Conservation (phyloP, 306 rosid genomes). For the Castanea sativa region DNA sequence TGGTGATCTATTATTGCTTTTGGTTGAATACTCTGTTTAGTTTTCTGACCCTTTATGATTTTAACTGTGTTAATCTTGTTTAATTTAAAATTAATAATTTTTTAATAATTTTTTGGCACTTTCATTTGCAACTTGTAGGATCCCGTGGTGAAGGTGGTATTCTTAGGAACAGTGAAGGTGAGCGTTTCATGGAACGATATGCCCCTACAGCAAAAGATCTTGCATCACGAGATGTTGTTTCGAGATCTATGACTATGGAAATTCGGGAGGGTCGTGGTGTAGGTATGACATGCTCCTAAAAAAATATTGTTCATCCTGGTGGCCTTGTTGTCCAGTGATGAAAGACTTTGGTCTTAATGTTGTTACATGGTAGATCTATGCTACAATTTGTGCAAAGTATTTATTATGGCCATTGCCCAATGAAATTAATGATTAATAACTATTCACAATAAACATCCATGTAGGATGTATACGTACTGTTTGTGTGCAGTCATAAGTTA, state of each 20-base stretch:
- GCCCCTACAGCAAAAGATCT: slow-evolving; percentile 99
- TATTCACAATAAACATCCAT: neutral
- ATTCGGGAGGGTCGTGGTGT: slow-evolving; percentile 98
- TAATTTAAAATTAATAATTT: neutral
- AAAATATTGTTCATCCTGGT: neutral
- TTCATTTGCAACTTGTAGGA: slow-evolving; percentile 51
- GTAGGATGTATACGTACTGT: neutral
- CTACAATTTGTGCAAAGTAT: neutral
- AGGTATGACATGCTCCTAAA: slow-evolving; percentile 47
- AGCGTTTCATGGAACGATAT: slow-evolving; percentile 96
- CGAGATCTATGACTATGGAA: slow-evolving; percentile 98
- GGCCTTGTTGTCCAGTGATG: neutral
- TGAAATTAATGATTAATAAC: neutral
- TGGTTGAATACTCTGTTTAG: slow-evolving; percentile 5
- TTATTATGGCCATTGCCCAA: neutral
- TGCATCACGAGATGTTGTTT: slow-evolving; percentile 96
- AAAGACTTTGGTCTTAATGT: neutral
- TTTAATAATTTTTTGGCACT: slow-evolving; percentile 18
- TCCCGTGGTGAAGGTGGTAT: slow-evolving; percentile 99
- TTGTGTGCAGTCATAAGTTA: neutral
- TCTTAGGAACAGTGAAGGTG: slow-evolving; percentile 94
- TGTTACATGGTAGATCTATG: neutral
- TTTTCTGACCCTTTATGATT: neutral
- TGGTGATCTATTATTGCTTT: slow-evolving; percentile 7
- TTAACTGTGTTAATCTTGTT: neutral